phyloP scores from a whole-genome alignment of 2,329 filamentous ascomycete species.

The Apiospora saccharicola region DNA sequence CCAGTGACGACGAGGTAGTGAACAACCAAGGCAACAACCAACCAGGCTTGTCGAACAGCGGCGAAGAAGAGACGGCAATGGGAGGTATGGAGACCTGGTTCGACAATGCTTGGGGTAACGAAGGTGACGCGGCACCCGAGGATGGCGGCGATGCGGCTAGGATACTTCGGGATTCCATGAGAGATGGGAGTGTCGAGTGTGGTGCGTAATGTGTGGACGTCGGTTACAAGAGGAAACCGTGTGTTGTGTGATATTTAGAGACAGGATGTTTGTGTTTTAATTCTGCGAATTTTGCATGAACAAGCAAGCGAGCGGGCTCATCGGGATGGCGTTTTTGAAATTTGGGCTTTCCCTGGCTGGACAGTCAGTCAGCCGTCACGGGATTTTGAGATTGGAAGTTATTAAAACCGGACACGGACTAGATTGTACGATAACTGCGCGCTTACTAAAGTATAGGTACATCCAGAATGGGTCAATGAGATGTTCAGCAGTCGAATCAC shows the following conservation, averaged over 20 bases:
- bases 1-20: not conserved
- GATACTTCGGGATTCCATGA: slow-evolving; percentile 3
- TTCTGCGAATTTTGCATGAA: slow-evolving; percentile 4
- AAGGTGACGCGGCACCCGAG: slow-evolving; percentile 32
- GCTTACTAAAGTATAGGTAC: not conserved
- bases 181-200: slow-evolving; percentile 4
- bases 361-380: not conserved
- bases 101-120: slow-evolving; percentile 44
- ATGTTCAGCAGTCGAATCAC: not conserved
- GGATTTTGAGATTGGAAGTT: not conserved
- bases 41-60: not conserved
- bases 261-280: not conserved
- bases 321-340: not conserved
- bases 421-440: not conserved
- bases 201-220: not conserved
- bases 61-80: slow-evolving; percentile 36
- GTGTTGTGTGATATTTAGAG: not conserved
- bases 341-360: not conserved
- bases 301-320: not conserved
- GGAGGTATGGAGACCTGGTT: slow-evolving; percentile 47
- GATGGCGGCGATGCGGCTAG: not conserved
- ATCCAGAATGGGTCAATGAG: not conserved
- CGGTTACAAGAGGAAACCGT: not conserved
- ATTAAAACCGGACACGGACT: not conserved
- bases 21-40: slow-evolving; percentile 24